Evolutionary conservation across 371 early-diverging fungal species (phyloP).

Genomic region (Mortierella sp.): DNA sequence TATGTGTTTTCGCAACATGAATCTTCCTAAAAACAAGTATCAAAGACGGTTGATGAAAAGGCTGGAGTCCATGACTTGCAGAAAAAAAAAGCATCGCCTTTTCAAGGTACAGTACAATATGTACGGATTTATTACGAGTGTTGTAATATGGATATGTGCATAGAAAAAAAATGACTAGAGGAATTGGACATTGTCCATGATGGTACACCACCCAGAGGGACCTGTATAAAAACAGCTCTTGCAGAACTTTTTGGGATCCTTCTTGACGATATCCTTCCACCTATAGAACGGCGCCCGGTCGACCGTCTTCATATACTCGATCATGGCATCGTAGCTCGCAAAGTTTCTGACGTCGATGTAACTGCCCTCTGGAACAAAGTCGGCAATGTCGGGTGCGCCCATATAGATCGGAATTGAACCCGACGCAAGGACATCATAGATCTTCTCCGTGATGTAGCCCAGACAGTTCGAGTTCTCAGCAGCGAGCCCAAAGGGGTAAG

Average conservation of each 20-base stretch:
- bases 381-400: conserved; percentile 49
- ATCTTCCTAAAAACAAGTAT: too few relatives aligned
- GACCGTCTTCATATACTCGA: conserved; percentile 26
- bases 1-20: too few relatives aligned
- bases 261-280: conserved; percentile 39
- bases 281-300: conserved; percentile 21
- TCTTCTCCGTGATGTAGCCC: conserved; percentile 57
- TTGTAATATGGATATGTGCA: too few relatives aligned
- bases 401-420: conserved; percentile 52
- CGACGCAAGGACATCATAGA: conserved; percentile 36
- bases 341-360: conserved; percentile 32
- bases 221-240: conserved; percentile 11
- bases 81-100: too few relatives aligned
- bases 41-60: too few relatives aligned
- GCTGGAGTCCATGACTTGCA: too few relatives aligned
- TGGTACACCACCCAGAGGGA: not conserved
- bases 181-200: not conserved
- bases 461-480: conserved; percentile 53
- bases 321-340: conserved; percentile 19
- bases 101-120: too few relatives aligned
- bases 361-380: conserved; percentile 39
- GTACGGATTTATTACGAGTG: too few relatives aligned
- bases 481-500: conserved; percentile 31
- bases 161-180: not conserved
- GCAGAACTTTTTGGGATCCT: conserved; percentile 30